phyloP scores from a whole-genome alignment of 1,284 basidiomycete species.

The Blastosporella zonata region DNA sequence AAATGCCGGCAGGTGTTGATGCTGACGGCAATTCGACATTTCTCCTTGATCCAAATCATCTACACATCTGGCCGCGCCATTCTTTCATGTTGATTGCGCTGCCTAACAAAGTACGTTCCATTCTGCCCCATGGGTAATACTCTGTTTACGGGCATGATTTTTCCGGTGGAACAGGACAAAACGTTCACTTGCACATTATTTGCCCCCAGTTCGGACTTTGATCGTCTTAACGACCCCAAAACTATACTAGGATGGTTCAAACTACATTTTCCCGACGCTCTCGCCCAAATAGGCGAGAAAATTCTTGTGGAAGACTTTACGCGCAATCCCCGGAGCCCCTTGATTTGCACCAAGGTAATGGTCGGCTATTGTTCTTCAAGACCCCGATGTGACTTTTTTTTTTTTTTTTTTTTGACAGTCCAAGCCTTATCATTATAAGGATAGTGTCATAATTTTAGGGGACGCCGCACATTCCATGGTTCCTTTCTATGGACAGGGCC shows the following conservation, averaged over 20 bases:
- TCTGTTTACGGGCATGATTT: conserved; percentile 18
- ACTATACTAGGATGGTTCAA: conserved; percentile 77
- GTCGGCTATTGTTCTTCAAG: conserved; percentile 22
- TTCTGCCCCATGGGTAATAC: conserved; percentile 20
- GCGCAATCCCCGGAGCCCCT: conserved; percentile 81
- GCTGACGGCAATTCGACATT: conserved; percentile 63
- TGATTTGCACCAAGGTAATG: conserved; percentile 90
- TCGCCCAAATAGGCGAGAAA: conserved; percentile 80
- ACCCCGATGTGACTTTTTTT: conserved; percentile 25
- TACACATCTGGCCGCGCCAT: conserved; percentile 99
- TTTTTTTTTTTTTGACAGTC: conserved; percentile 51
- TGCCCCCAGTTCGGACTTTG: conserved; percentile 80
- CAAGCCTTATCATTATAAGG: conserved; percentile 87
- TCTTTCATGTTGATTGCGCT: conserved; percentile 99
- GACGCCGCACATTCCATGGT: conserved; percentile 98
- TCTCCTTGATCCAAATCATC: conserved; percentile 88
- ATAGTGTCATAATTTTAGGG: conserved; percentile 85
- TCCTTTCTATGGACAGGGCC: conserved; percentile 97
- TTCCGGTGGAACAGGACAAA: conserved; percentile 54
- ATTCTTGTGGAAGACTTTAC: conserved; percentile 74
- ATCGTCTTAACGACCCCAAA: conserved; percentile 59
- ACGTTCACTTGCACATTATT: conserved; percentile 93
- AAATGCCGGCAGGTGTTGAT: conserved; percentile 81
- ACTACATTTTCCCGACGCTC: conserved; percentile 83
- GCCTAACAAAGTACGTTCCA: conserved; percentile 81